Conservation (phyloP, 129 eudicot species). For the Cynara cardunculus region DNA sequence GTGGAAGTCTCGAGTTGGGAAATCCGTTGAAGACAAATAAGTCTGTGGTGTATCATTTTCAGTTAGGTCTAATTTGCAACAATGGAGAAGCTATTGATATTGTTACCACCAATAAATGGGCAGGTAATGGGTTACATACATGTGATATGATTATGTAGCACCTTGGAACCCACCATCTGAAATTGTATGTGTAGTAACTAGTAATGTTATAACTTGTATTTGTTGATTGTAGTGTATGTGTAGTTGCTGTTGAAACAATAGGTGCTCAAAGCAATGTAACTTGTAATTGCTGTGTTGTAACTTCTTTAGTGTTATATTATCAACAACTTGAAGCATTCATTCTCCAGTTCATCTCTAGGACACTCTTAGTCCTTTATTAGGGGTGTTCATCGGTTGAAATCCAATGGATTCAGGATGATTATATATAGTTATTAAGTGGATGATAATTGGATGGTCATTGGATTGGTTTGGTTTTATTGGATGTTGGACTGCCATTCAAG, state of each 20-base stretch:
- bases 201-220: not conserved
- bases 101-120: conserved; percentile 30
- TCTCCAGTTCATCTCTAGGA: too few species aligned
- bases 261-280: too few species aligned
- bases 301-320: conserved; percentile 14
- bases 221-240: conserved; percentile 32
- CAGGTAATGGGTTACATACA: conserved; percentile 9
- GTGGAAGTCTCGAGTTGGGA: conserved; percentile 64
- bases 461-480: too few species aligned
- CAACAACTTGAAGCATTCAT: not conserved
- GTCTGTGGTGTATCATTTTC: not conserved
- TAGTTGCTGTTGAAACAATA: too few species aligned
- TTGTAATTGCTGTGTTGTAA: too few species aligned
- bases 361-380: too few species aligned
- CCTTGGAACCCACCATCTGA: not conserved
- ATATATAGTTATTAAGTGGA: too few species aligned
- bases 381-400: too few species aligned
- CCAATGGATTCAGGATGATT: too few species aligned
- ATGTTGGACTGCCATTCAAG: too few species aligned
- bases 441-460: too few species aligned
- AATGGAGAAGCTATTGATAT: conserved; percentile 18
- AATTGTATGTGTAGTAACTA: conserved; percentile 25
- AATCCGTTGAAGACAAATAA: conserved; percentile 40
- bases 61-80: conserved; percentile 6
- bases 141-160: conserved; percentile 6